Base-by-base conservation (phyloP, 805 yeast species). In the Myxozyma udenii region DNA sequence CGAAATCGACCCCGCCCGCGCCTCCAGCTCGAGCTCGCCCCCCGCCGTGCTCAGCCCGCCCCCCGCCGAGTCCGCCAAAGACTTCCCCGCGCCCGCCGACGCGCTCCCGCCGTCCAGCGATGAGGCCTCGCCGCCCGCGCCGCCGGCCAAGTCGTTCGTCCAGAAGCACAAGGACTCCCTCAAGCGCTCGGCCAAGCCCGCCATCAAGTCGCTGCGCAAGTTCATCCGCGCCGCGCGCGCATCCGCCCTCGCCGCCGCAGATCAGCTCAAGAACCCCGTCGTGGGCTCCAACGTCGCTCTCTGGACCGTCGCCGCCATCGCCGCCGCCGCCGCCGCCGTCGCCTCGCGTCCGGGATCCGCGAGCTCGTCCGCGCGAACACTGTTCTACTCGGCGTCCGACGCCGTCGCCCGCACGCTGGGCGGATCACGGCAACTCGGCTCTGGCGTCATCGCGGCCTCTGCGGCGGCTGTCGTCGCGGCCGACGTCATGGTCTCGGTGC, bases 101-200 rank as follows among this genome's bases (percentile, higher is more conserved):
- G 48, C 36, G 12, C 46, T 50, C 46, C 14, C 35, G 11, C 45
- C 45, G 16, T 9, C 22, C 14, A 16, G 14, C 19, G 48, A 39
- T 3, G 49, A 37, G 12, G 37, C 44, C 7, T 37, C 50, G 19
- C 37, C 47, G 19, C 42, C 33, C 3, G 21, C 21, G 33, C 41
- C 32, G 40, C 35, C 35, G 23, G 37, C 37, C 28, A 49, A 49
- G 32, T 26, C 18, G 12, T 21, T 28, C 1, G 28, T 18, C 16
- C 18, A 41, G 26, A 41, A 41, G 25, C 21, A 23, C 9, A 5
- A 33, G n/a, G 28, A 23, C 9, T 41, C 51, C 16, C 14, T 28
- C n/a, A n/a, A n/a, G n/a, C n/a, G n/a, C n/a, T n/a, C n/a, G n/a
- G 44, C 30, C 16, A 14, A 41, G 41, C 51, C 55, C 16, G 51